Base-by-base conservation (phyloP, 2,329 filamentous ascomycete genomes). In the Fusarium coffeatum region DNA sequence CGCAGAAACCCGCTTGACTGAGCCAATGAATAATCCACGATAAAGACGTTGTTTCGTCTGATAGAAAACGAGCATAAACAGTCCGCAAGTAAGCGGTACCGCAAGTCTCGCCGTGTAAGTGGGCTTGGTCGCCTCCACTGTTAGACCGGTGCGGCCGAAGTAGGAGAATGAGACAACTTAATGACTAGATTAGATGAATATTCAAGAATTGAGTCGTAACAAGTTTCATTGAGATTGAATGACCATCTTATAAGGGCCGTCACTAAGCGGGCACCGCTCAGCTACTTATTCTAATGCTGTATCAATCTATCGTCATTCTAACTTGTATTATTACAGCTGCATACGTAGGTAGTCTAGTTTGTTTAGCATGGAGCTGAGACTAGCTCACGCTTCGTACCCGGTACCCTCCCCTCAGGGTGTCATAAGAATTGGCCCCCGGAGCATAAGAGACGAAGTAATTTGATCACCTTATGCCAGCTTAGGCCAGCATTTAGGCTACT, bases 61-160 rank as follows among this genome's bases (percentile, higher is more conserved):
- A 48, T 23, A 30, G 45, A 42, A 25, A 41, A 46, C 16, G 25
- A 13, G 18, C 27, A 27, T 53, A 8, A 34, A 27, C 23, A 41
- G 20, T 51, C 32, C 34, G 49, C 49, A 51, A 41, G 32, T 30
- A 64, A 64, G 53, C 54, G 63, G 41, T 58, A 25, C 55, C 63
- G 55, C 63, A 61, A 49, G 62, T 66, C 48, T 66, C 55, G 43
- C 62, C 64, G 64, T 66, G 62, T 66, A 62, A 62, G 64, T 67
- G 62, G 63, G 37, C 32, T 59, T 64, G 37, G 54, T 23, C 28
- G 34, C 45, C 53, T 68, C 65, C 66, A 69, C 66, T 30, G 30
- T n/a, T 23, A 43, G 37, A n/a, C 30, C 20, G 23, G 37, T 50
- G 37, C 45, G 41, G 37, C 55, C 32, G 51, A 55, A 37, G 59